Evolutionary conservation across 345 rosid species (phyloP).

Genomic region (Moricandia arvensis): DNA sequence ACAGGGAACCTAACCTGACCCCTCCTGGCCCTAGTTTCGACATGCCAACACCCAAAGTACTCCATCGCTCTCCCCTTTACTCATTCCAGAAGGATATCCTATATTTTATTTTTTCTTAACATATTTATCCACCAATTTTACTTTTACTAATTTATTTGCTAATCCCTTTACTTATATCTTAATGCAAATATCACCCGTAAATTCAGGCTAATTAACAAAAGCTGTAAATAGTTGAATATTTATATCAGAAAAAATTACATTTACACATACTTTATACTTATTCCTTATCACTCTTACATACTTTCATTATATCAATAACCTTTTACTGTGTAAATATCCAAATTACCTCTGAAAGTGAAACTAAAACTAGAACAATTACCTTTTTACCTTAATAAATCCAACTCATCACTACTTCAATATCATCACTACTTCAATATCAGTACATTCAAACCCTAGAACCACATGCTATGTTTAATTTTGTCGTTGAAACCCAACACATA

Average conservation of each 20-base stretch:
- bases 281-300: too few species aligned
- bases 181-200: not conserved
- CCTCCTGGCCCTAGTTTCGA: slow-evolving; percentile 23
- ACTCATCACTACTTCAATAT: too few species aligned
- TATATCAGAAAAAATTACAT: not conserved
- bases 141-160: not conserved
- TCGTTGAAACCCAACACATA: too few species aligned
- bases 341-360: too few species aligned
- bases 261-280: too few species aligned
- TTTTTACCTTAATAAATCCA: too few species aligned
- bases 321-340: too few species aligned
- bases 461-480: too few species aligned
- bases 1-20: slow-evolving; percentile 5
- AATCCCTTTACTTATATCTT: not conserved
- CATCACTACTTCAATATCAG: too few species aligned
- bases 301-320: too few species aligned
- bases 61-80: slow-evolving; percentile 26
- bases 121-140: slow-evolving; percentile 7
- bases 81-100: slow-evolving; percentile 18
- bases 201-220: not conserved
- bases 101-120: not conserved
- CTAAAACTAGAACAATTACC: too few species aligned
- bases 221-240: not conserved
- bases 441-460: too few species aligned
- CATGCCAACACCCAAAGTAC: slow-evolving; percentile 27